Conservation (phyloP, 768 basidiomycete genomes). For the Pleurotus cornucopiae region DNA sequence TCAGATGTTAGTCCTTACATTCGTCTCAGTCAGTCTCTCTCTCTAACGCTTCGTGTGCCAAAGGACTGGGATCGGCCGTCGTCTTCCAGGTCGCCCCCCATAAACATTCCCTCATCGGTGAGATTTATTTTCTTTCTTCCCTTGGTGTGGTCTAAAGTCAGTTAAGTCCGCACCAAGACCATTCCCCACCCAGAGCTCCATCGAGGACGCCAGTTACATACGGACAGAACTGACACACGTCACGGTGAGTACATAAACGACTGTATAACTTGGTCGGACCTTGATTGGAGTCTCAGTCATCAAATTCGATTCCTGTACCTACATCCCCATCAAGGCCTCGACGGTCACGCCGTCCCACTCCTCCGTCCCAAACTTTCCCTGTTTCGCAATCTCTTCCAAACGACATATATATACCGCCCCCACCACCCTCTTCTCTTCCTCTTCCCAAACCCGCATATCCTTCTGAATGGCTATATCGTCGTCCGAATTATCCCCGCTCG, state of each 20-base stretch:
- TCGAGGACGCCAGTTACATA: not conserved
- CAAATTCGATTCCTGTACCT: constrained; percentile 5
- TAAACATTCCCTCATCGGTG: constrained; percentile 3
- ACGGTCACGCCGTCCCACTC: constrained; percentile 17
- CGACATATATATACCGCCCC: constrained; percentile 17
- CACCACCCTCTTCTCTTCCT: constrained; percentile 19
- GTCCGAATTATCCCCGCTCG: constrained; percentile 29
- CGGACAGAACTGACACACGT: not conserved
- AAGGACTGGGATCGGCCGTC: not conserved
- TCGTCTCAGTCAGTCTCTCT: too few species aligned
- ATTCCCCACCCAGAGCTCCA: constrained; percentile 1
- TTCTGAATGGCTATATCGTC: constrained; percentile 47
- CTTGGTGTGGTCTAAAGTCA: not conserved
- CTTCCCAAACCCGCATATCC: constrained; percentile 18
- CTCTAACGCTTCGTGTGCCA: not conserved
- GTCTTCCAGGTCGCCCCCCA: not conserved
- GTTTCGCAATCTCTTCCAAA: constrained; percentile 12
- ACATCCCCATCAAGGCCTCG: constrained; percentile 15
- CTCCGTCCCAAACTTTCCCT: constrained; percentile 13
- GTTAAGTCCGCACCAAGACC: not conserved
- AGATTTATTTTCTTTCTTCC: not conserved
- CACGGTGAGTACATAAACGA: too few species aligned
- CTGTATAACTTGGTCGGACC: too few species aligned
- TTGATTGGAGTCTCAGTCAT: not conserved
- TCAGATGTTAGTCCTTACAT: not conserved